Conservation (phyloP, 768 basidiomycete species). For the Mycena alexandri region DNA sequence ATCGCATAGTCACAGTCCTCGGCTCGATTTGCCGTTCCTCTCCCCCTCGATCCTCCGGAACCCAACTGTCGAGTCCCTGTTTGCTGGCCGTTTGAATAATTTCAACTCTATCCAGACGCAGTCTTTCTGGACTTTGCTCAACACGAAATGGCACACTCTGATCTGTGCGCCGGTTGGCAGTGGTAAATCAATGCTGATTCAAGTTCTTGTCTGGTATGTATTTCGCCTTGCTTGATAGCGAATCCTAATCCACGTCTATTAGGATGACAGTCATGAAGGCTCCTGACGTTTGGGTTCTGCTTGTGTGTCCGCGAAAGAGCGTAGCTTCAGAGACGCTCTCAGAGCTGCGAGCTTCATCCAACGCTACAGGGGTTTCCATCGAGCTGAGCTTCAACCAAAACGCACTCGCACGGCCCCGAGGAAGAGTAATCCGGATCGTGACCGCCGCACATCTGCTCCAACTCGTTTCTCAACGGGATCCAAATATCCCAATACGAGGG, state of each 20-base stretch:
- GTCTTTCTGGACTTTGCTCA: constrained; percentile 83
- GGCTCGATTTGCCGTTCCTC: constrained; percentile 84
- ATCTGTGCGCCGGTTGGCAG: constrained; percentile 84
- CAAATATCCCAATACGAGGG: constrained; percentile 47
- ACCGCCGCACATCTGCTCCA: constrained; percentile 66
- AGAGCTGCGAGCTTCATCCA: constrained; percentile 60
- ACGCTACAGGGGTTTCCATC: constrained; percentile 54
- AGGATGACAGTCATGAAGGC: constrained; percentile 69
- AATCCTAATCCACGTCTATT: constrained; percentile 5
- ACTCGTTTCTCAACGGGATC: constrained; percentile 51
- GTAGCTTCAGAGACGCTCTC: constrained; percentile 68
- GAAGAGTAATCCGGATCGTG: constrained; percentile 66
- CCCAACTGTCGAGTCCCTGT: constrained; percentile 57
- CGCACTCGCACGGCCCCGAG: constrained; percentile 51
- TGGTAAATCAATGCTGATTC: constrained; percentile 84
- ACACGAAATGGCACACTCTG: constrained; percentile 75
- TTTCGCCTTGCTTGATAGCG: background rate
- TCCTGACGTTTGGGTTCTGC: constrained; percentile 66
- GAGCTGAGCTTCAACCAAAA: constrained; percentile 52
- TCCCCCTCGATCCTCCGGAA: constrained; percentile 65
- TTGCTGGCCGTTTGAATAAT: constrained; percentile 60
- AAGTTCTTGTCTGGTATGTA: constrained; percentile 79
- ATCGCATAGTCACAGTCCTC: constrained; percentile 68
- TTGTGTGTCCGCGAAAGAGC: constrained; percentile 72
- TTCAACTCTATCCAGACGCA: constrained; percentile 94